Base-by-base conservation (phyloP, 345 rosid species). In the Kandelia obovata region DNA sequence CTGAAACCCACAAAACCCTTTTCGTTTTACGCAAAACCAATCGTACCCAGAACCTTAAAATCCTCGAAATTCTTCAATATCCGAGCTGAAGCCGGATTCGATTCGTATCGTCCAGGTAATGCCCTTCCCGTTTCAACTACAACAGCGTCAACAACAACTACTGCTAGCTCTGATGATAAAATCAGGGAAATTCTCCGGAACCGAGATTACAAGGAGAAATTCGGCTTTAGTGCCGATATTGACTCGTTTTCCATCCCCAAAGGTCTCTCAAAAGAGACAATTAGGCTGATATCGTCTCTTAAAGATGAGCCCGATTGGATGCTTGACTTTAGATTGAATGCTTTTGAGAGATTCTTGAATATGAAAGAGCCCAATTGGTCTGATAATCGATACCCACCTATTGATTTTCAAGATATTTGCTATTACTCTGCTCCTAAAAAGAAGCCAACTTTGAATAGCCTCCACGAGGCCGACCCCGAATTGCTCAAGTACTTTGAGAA, bases 301-400 rank as follows among this genome's bases (percentile, higher is more conserved):
- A 95, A 95, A 69, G 91, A 82, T 7, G 99, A 92, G 75, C 95
- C 98, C 16, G 88, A 76, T 47, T 94, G 98, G 97, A 91, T 91
- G 98, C 88, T 94, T 59, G 86, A 86, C 49, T 83, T 87, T 64
- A 84, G 99, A 57, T 71, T 88, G 62, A 82, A 79, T 67, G 96
- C 99, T 60, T 92, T 83, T 57, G 96, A 83, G 30, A 92, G 81
- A 73, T 92, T 92, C 72, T 27, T 90, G 79, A 83, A 75, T 26
- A 37, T 95, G 75, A 81, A 79, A 68, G 96, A 89, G 51, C 99
- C 99, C 37, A 75, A 75, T 5, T 95, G 99, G 97, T 95, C 99
- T 47, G 94, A 95, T 74, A 95, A 95, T 70, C 69, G 76, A 6
- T 88, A 95, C 73, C 87, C 83, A 34, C 69, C 85, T 0, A 88